Percentiles rank a stretch among this genome's conserved stretches.
These are phyloP conservation scores for Termitomyces sp. DNA, from an alignment of 768 basidiomycete genomes.

Conservation along the genomic window DNA sequence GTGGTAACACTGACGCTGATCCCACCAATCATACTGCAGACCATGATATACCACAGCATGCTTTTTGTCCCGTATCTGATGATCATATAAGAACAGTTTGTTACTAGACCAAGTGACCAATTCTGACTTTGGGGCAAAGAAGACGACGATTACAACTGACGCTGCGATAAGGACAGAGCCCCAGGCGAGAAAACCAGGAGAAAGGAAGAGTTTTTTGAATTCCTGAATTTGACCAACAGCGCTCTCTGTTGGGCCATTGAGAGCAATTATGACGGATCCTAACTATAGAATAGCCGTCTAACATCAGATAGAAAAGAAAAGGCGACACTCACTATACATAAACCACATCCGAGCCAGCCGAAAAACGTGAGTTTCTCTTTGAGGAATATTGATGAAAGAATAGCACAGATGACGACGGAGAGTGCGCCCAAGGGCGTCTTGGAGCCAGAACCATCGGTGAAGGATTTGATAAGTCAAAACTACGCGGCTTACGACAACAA, in stretches of 20 bases:
- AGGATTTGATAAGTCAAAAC: background rate
- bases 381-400: slow-evolving; percentile 89
- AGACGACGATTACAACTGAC: slow-evolving; percentile 71
- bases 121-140: slow-evolving; percentile 73
- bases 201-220: slow-evolving; percentile 77
- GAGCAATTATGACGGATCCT: slow-evolving; percentile 23
- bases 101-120: background rate
- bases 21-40: slow-evolving; percentile 97
- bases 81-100: background rate
- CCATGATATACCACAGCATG: slow-evolving; percentile 93
- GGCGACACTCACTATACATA: slow-evolving; percentile 77
- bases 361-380: slow-evolving; percentile 92
- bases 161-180: slow-evolving; percentile 56
- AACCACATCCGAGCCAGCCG: slow-evolving; percentile 90
- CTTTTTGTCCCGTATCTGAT: slow-evolving; percentile 78
- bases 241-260: slow-evolving; percentile 60
- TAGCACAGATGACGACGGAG: slow-evolving; percentile 93
- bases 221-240: slow-evolving; percentile 62
- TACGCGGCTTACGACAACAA: slow-evolving; percentile 69
- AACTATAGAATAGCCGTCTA: slow-evolving; percentile 6
- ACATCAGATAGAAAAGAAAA: background rate
- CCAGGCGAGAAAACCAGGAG: slow-evolving; percentile 78
- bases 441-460: slow-evolving; percentile 4
- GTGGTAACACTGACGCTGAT: slow-evolving; percentile 93
- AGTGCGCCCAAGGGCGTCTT: slow-evolving; percentile 94